Base-by-base conservation (phyloP, 2,329 filamentous ascomycete species). In the Aspergillus felis region DNA sequence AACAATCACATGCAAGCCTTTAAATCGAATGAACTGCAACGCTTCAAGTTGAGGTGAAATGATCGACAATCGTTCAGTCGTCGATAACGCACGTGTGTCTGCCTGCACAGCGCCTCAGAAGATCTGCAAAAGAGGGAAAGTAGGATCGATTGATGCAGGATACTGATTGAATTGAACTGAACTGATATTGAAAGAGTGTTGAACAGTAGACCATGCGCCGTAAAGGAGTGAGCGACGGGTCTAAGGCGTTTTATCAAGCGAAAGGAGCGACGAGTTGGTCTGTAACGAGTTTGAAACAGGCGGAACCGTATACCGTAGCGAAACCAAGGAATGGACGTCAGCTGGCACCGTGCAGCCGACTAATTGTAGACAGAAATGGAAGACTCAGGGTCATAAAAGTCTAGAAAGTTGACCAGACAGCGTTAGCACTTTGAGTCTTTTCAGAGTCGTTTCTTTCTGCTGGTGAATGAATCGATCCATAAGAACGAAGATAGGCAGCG, bases 241-340 rank as follows among this genome's bases (percentile, higher is more conserved):
- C 27, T 35, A 50, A 28, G 49, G 22, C 27, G 28, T 50, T 20
- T 54, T 49, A 50, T 49, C 29, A 51, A 53, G 25, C 32, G 38
- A 49, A 62, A 57, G 47, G 60, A 61, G 47, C 46, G 57, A 57
- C 32, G 32, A 41, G 44, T 50, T 41, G n/a, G 27, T 41, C 41
- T 55, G 32, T 27, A 51, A 44, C 38, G 24, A 29, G 29, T 17
- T 7, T 35, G 35, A n/a, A 14, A 12, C 41, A 32, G 25, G 27
- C 24, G 24, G 47, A 55, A 49, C 10, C 46, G 50, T 22, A 44
- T 35, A 50, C 32, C 54, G 57, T 46, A 46, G 35, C 41, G 53
- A 53, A 54, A 51, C 57, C 58, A 66, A 66, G 57, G 64, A 66
- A 61, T 27, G 64, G 64, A 66, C 59, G 62, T 66, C 63, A 60